Percentiles rank a stretch among this genome's conserved stretches.
Conservation (phyloP, 108 stramenopile genomes). For the Nitzschia sp. region DNA sequence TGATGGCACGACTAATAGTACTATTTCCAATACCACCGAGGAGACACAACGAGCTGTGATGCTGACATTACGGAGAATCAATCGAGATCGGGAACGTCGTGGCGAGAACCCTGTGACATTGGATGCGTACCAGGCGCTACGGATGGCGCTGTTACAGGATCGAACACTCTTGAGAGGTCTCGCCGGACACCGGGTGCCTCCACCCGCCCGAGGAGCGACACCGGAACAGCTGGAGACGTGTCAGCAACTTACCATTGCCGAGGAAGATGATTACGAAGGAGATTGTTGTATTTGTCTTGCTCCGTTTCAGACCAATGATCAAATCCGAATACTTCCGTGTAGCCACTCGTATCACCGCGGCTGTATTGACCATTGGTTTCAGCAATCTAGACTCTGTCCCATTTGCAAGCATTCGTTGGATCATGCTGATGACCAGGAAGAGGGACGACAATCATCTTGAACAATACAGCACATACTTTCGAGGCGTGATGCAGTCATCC, state of each 20-base stretch:
- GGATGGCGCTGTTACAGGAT: conserved; percentile 6
- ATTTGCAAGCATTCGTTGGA: conserved; percentile 18
- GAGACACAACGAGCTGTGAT: background rate
- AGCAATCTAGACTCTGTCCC: conserved; percentile 28
- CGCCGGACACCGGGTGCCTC: background rate
- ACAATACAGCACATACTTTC: no score
- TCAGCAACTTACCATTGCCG: background rate
- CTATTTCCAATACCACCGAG: no score
- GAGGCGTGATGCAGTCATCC: no score
- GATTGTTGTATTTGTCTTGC: conserved; percentile 32
- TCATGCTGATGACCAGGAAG: no score
- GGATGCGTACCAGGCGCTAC: conserved; percentile 18
- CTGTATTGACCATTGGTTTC: conserved; percentile 33
- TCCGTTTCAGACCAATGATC: background rate
- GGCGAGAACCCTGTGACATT: conserved; percentile 21
- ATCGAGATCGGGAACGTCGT: conserved; percentile 19
- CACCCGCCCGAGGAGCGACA: background rate
- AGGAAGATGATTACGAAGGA: background rate
- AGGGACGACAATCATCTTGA: no score
- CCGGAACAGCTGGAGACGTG: conserved; percentile 24
- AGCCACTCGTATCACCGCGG: conserved; percentile 16
- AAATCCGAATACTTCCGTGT: conserved; percentile 20
- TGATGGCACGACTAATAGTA: no score
- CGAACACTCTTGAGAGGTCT: conserved; percentile 17
- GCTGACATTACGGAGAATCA: conserved; percentile 12